Percentiles rank a stretch among this genome's conserved stretches.
Evolutionary conservation across 352 stramenopile species (phyloP).

Genomic region (Phytophthora litchii): DNA sequence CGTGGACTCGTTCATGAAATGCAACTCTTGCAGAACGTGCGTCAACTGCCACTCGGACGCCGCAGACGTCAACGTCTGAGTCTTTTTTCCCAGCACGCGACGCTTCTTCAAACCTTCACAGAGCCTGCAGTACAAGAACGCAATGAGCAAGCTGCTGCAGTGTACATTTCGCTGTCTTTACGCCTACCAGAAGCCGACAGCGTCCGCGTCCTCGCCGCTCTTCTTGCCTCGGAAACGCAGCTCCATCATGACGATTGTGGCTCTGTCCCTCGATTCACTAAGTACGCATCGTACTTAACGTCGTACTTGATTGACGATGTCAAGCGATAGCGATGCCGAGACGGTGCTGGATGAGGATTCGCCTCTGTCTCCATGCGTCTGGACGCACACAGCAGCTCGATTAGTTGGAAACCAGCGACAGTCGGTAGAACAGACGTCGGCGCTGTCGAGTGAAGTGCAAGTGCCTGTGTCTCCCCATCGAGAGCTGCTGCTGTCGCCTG

Average conservation of each 20-base stretch:
- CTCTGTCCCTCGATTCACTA: background rate
- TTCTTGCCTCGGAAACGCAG: slow-evolving; percentile 60
- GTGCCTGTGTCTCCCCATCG: background rate
- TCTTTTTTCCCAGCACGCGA: slow-evolving; percentile 51
- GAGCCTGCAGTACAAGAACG: slow-evolving; percentile 42
- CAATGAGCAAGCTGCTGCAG: background rate
- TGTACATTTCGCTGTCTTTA: background rate
- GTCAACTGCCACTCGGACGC: slow-evolving; percentile 59
- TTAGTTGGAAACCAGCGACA: background rate
- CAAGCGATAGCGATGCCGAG: slow-evolving; percentile 38
- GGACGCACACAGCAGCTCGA: slow-evolving; percentile 8
- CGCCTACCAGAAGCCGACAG: slow-evolving; percentile 64
- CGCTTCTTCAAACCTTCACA: slow-evolving; percentile 77
- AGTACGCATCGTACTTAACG: slow-evolving; percentile 19
- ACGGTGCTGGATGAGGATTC: slow-evolving; percentile 47
- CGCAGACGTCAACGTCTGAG: slow-evolving; percentile 47
- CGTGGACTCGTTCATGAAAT: slow-evolving; percentile 83
- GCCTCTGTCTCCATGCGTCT: slow-evolving; percentile 49
- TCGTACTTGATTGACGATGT: slow-evolving; percentile 26
- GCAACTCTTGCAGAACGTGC: slow-evolving; percentile 44
- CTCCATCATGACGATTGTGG: slow-evolving; percentile 33
- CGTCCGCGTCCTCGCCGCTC: slow-evolving; percentile 43
- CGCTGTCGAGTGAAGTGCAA: background rate
- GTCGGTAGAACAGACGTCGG: background rate
- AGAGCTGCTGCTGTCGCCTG: slow-evolving; percentile 61